These are phyloP conservation scores for Tephrocybe sp. DNA, from an alignment of 768 basidiomycete genomes.

Conservation along the genomic window DNA sequence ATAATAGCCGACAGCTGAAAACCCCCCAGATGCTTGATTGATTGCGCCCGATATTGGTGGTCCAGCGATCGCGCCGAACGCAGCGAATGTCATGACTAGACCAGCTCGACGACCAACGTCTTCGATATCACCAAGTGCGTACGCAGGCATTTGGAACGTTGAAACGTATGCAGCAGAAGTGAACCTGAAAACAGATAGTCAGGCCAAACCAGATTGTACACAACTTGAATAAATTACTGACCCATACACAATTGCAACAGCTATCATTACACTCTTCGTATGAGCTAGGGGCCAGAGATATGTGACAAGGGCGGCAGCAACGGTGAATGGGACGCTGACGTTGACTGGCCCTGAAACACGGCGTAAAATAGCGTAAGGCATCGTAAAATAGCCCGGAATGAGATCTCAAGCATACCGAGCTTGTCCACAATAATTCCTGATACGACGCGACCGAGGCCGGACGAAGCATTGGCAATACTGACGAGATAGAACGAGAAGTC, in stretches of 20 bases:
- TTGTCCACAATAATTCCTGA: conserved; percentile 51
- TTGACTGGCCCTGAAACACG: conserved; percentile 60
- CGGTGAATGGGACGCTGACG: conserved; percentile 52
- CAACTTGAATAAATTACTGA: conserved; percentile 21
- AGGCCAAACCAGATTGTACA: neutral
- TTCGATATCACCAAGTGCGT: conserved; percentile 47
- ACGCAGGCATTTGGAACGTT: conserved; percentile 44
- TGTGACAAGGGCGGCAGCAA: conserved; percentile 49
- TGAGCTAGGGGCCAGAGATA: conserved; percentile 61
- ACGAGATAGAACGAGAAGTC: conserved; percentile 59
- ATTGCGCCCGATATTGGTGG: conserved; percentile 68
- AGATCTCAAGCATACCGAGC: conserved; percentile 32
- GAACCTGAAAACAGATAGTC: conserved; percentile 30
- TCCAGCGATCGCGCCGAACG: conserved; percentile 55
- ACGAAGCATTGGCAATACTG: conserved; percentile 61
- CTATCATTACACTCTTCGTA: conserved; percentile 40
- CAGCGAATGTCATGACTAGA: conserved; percentile 50
- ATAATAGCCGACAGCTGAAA: conserved; percentile 45
- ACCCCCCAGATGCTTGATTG: conserved; percentile 43
- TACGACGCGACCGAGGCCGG: conserved; percentile 52
- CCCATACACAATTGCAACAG: conserved; percentile 59
- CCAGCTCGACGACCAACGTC: conserved; percentile 61
- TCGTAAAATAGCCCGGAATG: neutral
- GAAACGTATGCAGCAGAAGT: conserved; percentile 51
- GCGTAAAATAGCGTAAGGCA: no score